Base-by-base conservation (phyloP, 2,329 filamentous ascomycete species). In the Talaromyces sp. region DNA sequence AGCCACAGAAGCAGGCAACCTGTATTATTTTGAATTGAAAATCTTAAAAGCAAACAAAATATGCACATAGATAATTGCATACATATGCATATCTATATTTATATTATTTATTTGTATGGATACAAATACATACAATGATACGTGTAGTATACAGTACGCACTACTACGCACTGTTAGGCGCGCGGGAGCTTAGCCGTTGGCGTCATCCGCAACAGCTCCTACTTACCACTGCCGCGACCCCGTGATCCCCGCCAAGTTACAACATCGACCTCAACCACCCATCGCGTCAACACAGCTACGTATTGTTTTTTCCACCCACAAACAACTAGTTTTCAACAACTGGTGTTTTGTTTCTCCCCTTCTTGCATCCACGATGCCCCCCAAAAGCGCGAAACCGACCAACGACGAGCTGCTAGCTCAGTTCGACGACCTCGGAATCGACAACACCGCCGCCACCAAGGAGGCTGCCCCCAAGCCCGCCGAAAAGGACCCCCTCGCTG, bases 401-500 rank as follows among this genome's bases (percentile, higher is more conserved):
- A 78, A 73, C 59, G 80, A 81, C 63, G 80, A 82, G 72, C 77
- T 82, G 22, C 73, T 82, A 39, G 80, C 80, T 67, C 78, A 81
- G 66, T 78, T 82, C 62, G 80, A 81, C 60, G 73, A 79, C 61
- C 71, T 81, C n/a, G 75, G 72, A 39, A 72, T 78, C 63, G 75
- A 78, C 22, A 44, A 78, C 22, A 44, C 39, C 9, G 55, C 49
- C 22, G 7, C 60, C 51, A 28, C 47, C 10, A 57, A 58, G 25
- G 28, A 54, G 56, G 49, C 55, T 64, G 63, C 49, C 53, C 36
- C 66, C 57, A 52, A 65, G 42, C 57, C 65, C 17, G 65, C 64
- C n/a, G 71, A 75, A 69, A 84, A 91, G 68, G 92, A 96, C 73
- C 86, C 93, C 62, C 84, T 98, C 44, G 92, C 92, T 64, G 93